Conservation (phyloP, 75 land plant species). For the Larix kaempferi region DNA sequence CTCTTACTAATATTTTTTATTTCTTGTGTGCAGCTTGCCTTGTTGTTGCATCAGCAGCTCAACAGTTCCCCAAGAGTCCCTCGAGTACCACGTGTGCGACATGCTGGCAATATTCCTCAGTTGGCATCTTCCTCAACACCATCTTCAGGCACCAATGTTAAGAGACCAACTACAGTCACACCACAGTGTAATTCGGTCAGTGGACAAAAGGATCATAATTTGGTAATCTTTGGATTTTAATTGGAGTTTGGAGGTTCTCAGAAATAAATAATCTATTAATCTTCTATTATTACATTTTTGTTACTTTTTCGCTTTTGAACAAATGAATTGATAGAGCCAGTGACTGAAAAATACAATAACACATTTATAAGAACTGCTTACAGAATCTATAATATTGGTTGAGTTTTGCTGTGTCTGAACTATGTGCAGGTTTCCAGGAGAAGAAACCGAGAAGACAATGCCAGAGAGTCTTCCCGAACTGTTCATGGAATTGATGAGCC, state of each 20-base stretch:
- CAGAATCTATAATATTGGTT: not conserved
- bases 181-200: constrained; percentile 14
- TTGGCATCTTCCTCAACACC: constrained; percentile 29
- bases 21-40: constrained; percentile 60
- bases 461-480: constrained; percentile 34
- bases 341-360: not conserved
- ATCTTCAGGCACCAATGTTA: constrained; percentile 34
- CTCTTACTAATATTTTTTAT: not conserved
- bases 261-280: not conserved
- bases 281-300: not conserved
- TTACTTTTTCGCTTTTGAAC: not conserved
- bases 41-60: constrained; percentile 82
- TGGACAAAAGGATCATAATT: constrained; percentile 49
- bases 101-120: constrained; percentile 59
- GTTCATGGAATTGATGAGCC: constrained; percentile 36
- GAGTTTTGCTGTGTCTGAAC: constrained; percentile 9
- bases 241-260: not conserved
- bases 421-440: constrained; percentile 35
- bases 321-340: not conserved
- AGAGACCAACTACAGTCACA: constrained; percentile 37
- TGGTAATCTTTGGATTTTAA: constrained; percentile 26
- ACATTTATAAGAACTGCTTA: not conserved
- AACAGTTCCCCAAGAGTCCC: constrained; percentile 95
- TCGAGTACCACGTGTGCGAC: constrained; percentile 76
- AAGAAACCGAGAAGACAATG: constrained; percentile 38